A percentile compares a stretch with the other conserved stretches of the same genome.
Evolutionary conservation across 2,329 filamentous ascomycete species (phyloP).

Genomic region (Aspergillus glaucus): DNA sequence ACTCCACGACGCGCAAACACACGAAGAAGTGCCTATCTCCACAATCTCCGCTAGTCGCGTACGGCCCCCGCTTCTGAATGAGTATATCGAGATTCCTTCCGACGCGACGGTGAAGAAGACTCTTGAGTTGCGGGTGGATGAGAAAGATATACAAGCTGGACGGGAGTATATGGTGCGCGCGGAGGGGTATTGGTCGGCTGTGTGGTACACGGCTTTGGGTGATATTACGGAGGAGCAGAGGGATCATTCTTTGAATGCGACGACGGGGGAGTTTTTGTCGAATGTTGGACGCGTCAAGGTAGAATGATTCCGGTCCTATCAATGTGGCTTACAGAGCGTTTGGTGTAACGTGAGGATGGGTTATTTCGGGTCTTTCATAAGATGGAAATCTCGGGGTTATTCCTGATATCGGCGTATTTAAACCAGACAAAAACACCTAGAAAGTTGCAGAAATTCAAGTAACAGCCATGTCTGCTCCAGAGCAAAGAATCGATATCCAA

Average conservation of each 20-base stretch:
- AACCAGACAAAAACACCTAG: too few relatives aligned
- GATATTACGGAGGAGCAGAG: slow-evolving; percentile 20
- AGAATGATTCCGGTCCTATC: slow-evolving; percentile 2
- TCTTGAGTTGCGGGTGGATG: slow-evolving; percentile 20
- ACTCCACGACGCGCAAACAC: slow-evolving; percentile 17
- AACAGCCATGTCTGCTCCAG: too few relatives aligned
- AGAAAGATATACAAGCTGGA: slow-evolving; percentile 16
- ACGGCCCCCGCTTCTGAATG: slow-evolving; percentile 22
- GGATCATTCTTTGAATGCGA: slow-evolving; percentile 10
- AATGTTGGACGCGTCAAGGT: slow-evolving; percentile 15
- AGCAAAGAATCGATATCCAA: not conserved
- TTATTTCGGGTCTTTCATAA: too few relatives aligned
- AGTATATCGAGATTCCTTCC: slow-evolving; percentile 27
- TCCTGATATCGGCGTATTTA: too few relatives aligned
- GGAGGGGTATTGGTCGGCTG: slow-evolving; percentile 30
- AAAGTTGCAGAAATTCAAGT: too few relatives aligned
- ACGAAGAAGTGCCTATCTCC: slow-evolving; percentile 18
- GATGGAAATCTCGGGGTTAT: too few relatives aligned
- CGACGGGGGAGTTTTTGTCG: slow-evolving; percentile 20
- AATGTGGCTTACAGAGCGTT: too few relatives aligned
- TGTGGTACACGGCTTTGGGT: slow-evolving; percentile 22
- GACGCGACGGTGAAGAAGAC: slow-evolving; percentile 14
- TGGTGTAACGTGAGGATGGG: too few relatives aligned
- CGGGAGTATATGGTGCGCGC: slow-evolving; percentile 28
- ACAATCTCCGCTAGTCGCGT: slow-evolving; percentile 29